Evolutionary conservation across 225 moss, liverwort and hornwort species (phyloP), one percentile per base, ranked within the genome.

Genomic region (Physcomitrium patens): DNA sequence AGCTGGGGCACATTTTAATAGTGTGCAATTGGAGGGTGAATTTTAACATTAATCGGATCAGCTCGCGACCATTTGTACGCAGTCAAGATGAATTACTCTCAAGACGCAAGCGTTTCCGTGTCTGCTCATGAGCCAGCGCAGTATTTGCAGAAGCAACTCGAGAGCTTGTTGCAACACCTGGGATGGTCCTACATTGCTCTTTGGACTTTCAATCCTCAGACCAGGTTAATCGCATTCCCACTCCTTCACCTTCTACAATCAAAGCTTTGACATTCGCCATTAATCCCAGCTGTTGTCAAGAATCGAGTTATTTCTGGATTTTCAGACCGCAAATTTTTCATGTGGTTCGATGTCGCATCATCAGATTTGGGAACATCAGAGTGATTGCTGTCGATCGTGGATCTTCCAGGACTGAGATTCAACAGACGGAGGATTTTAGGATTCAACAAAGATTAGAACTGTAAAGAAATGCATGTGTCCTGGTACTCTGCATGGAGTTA

Each of bases 181-280:
- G 16, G 84, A n/a, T 94, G 91, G 90, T 77, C 90, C 12, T 94
- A 94, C 63, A 88, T 71, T 12, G 83, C 90, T 18, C 73, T 90
- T 14, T 91, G 91, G 91, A 72, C 68, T 5, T 7, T 81, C 73
- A 65, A 86, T 69, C 80, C 65, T 9, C 69, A 70, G 61, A 78
- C 78, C 49, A 85, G 84, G 89, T 89, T 63, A 51, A 66, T 72
- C 18, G 58, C 68, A 47, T 11, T 17, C 18, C 15, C 16, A 51
- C 47, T 31, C 10, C 23, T 37, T 13, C 22, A 16, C 6, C n/a
- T 53, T 1, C 10, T 53, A 3, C n/a, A 15, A n/a, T n/a, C 17
- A 18, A 49, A 12, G 10, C 49, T 3, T 49, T 22, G 20, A 24
- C 12, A 11, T 17, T 22, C 22, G n/a, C 47, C 49, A 2, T 12